Base-by-base conservation (phyloP, 202 grass and related monocot genomes). In the Carex sylvatica region DNA sequence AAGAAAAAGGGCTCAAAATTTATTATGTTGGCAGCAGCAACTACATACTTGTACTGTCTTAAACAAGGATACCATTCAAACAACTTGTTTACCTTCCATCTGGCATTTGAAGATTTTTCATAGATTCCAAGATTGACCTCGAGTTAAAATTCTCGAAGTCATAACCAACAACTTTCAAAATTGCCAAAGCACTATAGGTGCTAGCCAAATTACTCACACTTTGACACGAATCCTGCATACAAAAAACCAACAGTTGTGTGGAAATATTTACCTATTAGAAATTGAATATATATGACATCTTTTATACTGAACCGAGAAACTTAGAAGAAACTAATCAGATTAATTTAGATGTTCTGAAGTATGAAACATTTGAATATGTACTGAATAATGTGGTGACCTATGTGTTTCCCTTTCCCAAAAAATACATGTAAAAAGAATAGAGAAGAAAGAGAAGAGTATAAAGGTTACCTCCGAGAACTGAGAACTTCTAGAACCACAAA, bases 121-220 rank as follows among this genome's bases (percentile, higher is more conserved):
- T 93, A 54, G 95, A 93, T 3, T 15, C 67, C 56, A 88, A 79
- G 85, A 98, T 91, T 83, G 78, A 54, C 44, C 84, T 89, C 20
- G 66, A 84, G 73, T 93, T 79, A 78, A 98, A 66, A 86, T 81
- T 88, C 68, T 86, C 71, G 20, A 93, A 63, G 91, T 93, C 51
- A 24, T 93, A 92, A 13, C 92, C 92, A 49, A 98, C 19, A 80
- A 89, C 88, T 88, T 95, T 98, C 22, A 95, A 89, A 60, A 89
- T 85, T 75, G 95, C 86, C 18, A 98, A 88, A 61, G 95, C 91
- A 67, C 87, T 93, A 74, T 98, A 98, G 31, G 95, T 98, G 85
- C 91, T 93, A 75, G 95, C 89, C 84, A 98, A 86, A 87, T 98
- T 87, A 88, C 95, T 91, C 67, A 78, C 91, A 86, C 88, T 92